Evolutionary conservation across 257 asterid species (phyloP).

Genomic region (Solanum pinnatisectum): DNA sequence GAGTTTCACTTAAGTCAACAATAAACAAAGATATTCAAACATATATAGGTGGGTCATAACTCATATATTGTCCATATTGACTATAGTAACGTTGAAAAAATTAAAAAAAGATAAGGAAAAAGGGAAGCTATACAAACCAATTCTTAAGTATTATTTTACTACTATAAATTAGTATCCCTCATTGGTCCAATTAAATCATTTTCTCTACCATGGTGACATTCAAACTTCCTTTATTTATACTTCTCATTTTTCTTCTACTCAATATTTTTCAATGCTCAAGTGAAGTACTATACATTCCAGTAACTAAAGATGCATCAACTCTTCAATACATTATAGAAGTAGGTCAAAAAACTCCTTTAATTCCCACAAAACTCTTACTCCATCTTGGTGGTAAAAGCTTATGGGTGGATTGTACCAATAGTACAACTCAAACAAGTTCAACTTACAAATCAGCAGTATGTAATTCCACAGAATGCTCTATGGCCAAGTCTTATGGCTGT

Average conservation of each 20-base stretch:
- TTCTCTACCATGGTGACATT: background rate
- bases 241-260: background rate
- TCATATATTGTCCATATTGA: background rate
- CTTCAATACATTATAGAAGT: background rate
- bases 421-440: background rate
- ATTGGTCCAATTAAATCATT: background rate
- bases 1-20: background rate
- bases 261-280: background rate
- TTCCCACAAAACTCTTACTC: background rate
- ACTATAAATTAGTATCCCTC: background rate
- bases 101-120: accelerated
- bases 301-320: background rate
- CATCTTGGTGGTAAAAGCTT: background rate
- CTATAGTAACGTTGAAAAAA: background rate
- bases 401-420: background rate
- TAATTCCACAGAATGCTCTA: background rate
- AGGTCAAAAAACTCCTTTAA: background rate
- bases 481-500: background rate
- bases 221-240: background rate
- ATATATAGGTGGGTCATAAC: background rate
- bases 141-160: background rate
- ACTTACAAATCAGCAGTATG: background rate
- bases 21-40: background rate
- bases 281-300: background rate
- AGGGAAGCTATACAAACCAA: background rate